These are phyloP conservation scores for Botryobasidium botryosum DNA, from an alignment of 768 basidiomycete species.

Conservation along the genomic window DNA sequence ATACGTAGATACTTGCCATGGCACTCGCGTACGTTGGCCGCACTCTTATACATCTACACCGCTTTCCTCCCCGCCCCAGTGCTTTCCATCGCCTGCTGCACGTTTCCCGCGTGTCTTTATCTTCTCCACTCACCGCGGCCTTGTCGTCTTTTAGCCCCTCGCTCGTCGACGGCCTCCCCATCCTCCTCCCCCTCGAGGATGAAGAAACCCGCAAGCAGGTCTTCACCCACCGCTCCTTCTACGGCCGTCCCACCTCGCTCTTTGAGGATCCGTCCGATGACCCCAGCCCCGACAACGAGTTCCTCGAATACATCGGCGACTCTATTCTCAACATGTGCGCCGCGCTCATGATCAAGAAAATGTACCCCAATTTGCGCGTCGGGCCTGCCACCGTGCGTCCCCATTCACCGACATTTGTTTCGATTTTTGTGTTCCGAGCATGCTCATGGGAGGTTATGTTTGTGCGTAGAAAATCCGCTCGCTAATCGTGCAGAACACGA, in stretches of 20 bases:
- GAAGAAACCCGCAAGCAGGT: not conserved
- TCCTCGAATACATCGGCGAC: slow-evolving; percentile 9
- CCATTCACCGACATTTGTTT: not conserved
- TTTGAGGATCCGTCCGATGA: slow-evolving; percentile 9
- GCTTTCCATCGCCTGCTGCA: no score
- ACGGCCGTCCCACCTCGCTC: not conserved
- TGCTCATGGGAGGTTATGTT: not conserved
- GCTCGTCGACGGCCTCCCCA: not conserved
- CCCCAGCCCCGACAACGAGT: slow-evolving; percentile 8
- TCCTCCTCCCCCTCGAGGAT: not conserved
- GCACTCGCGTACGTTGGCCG: no score
- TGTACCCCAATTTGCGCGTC: not conserved
- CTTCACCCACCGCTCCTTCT: slow-evolving; percentile 9
- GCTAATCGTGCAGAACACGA: not conserved
- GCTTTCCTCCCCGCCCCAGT: no score
- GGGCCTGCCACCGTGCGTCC: not conserved
- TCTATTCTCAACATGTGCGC: not conserved
- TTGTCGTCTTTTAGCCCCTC: not conserved
- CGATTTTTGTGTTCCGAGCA: no score
- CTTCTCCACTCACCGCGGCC: no score
- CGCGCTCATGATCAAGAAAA: not conserved
- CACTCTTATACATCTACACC: no score
- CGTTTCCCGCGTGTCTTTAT: no score
- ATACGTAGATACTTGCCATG: no score
- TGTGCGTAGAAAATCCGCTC: not conserved